phyloP scores from a whole-genome alignment of 768 basidiomycete genomes.

The Stropharia rugosoannulata region DNA sequence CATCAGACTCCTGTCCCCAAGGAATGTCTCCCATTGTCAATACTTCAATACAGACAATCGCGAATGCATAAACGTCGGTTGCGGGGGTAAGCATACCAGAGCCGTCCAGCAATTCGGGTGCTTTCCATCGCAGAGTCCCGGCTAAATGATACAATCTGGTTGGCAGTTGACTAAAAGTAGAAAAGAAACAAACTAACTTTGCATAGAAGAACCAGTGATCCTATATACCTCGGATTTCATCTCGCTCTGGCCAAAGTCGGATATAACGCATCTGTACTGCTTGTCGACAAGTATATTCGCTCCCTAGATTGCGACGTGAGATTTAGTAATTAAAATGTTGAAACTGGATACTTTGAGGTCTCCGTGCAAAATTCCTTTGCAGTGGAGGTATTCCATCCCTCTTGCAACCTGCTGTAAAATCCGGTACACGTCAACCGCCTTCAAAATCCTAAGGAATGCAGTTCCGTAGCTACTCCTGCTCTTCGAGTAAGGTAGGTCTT shows the following conservation, averaged over 20 bases:
- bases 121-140: slow-evolving; percentile 71
- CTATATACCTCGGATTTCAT: slow-evolving; percentile 72
- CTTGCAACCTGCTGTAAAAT: slow-evolving; percentile 74
- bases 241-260: slow-evolving; percentile 83
- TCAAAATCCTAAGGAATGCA: slow-evolving; percentile 15
- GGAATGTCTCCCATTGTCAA: slow-evolving; percentile 61
- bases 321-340: background rate
- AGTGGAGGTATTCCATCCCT: slow-evolving; percentile 83
- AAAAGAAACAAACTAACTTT: slow-evolving; percentile 37
- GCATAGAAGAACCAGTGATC: slow-evolving; percentile 49
- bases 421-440: slow-evolving; percentile 48
- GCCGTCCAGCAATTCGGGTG: slow-evolving; percentile 64
- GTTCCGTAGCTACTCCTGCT: slow-evolving; percentile 18
- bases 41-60: slow-evolving; percentile 64
- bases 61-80: slow-evolving; percentile 70
- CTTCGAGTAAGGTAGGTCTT: slow-evolving; percentile 16
- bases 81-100: slow-evolving; percentile 45
- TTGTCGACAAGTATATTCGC: slow-evolving; percentile 79
- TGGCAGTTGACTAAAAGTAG: background rate
- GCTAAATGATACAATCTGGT: slow-evolving; percentile 29
- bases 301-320: slow-evolving; percentile 35
- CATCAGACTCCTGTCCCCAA: slow-evolving; percentile 52
- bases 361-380: slow-evolving; percentile 68
- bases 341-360: slow-evolving; percentile 65
- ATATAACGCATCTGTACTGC: slow-evolving; percentile 63